A percentile compares a stretch with the other conserved stretches of the same genome.
These are phyloP conservation scores for Punctularia strigosozonata DNA, from an alignment of 768 basidiomycete species.

Conservation along the genomic window DNA sequence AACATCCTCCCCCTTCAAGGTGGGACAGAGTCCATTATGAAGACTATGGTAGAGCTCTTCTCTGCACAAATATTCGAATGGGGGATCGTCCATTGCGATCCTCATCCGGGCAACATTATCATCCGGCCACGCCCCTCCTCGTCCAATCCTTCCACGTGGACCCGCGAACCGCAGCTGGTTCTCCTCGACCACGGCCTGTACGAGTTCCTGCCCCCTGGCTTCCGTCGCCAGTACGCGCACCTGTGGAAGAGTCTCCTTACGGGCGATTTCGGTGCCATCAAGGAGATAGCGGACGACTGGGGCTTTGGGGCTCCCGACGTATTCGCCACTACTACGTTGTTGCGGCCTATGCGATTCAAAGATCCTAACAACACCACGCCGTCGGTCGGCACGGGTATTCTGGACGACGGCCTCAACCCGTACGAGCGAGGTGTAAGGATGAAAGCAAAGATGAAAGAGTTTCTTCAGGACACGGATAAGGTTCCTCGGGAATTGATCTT, in stretches of 20 bases:
- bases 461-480: conserved; percentile 62
- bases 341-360: conserved; percentile 44
- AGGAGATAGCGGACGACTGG: conserved; percentile 44
- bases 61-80: conserved; percentile 85
- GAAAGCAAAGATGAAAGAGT: conserved; percentile 55
- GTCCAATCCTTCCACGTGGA: too few species aligned
- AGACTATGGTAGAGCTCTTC: conserved; percentile 79
- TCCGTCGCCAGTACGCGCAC: conserved; percentile 64
- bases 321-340: conserved; percentile 61
- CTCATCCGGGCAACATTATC: conserved; percentile 70
- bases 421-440: conserved; percentile 60
- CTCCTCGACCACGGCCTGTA: conserved; percentile 92
- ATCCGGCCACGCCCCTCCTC: conserved; percentile 53
- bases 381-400: conserved; percentile 11
- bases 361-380: conserved; percentile 11
- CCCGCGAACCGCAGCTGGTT: conserved; percentile 50
- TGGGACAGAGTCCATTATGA: conserved; percentile 60
- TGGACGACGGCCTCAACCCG: conserved; percentile 32
- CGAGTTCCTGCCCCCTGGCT: conserved; percentile 53
- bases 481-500: conserved; percentile 74
- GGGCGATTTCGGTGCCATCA: conserved; percentile 41
- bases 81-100: conserved; percentile 81
- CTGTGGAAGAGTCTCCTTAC: conserved; percentile 62
- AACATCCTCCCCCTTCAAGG: conserved; percentile 31
- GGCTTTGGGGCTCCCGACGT: conserved; percentile 62